These are phyloP conservation scores for Tricladium varicosporioides DNA, from an alignment of 2,329 filamentous ascomycete genomes.

Conservation along the genomic window DNA sequence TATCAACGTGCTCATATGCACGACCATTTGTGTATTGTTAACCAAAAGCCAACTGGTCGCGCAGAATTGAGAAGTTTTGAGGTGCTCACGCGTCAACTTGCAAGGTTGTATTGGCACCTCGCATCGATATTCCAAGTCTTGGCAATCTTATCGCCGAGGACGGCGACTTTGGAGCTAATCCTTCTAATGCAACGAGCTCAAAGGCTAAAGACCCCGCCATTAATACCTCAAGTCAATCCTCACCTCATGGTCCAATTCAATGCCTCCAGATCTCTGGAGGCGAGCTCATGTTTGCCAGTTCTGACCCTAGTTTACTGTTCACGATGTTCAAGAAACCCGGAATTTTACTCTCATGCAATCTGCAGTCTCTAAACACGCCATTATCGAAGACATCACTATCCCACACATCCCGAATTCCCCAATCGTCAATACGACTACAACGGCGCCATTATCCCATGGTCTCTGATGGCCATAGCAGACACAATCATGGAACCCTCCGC, in stretches of 20 bases:
- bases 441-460: constrained; percentile 38
- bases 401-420: constrained; percentile 15
- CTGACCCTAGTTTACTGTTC: constrained; percentile 9
- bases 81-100: not conserved
- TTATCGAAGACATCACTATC: constrained; percentile 32
- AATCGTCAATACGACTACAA: constrained; percentile 18
- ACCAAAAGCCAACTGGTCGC: not conserved
- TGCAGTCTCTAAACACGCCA: constrained; percentile 34
- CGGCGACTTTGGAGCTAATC: not conserved
- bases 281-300: not conserved
- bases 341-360: constrained; percentile 36
- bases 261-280: constrained; percentile 4
- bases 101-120: not conserved
- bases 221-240: not conserved
- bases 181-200: not conserved
- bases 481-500: constrained; percentile 30
- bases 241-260: not conserved
- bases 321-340: constrained; percentile 47
- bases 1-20: not conserved
- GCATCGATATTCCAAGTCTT: no score
- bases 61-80: constrained; percentile 2
- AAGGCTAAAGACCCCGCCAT: not conserved
- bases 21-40: not conserved
- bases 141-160: not conserved
- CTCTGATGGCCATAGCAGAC: constrained; percentile 36